These are phyloP conservation scores for Staphylotrichum tortipilum DNA, from an alignment of 495 filamentous ascomycete genomes.

Conservation along the genomic window DNA sequence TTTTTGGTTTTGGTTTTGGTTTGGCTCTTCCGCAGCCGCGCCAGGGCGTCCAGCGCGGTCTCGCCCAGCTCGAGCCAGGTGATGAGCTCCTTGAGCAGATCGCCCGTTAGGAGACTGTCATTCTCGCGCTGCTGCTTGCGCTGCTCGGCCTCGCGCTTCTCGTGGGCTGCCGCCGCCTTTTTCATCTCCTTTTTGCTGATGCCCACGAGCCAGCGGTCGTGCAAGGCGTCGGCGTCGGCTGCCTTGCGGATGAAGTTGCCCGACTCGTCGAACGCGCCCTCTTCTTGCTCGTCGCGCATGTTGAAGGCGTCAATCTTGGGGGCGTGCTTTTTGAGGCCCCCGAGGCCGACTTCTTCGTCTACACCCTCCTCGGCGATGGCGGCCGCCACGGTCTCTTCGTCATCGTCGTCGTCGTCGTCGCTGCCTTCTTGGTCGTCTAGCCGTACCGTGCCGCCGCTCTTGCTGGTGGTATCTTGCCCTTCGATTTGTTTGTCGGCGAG, in stretches of 20 bases:
- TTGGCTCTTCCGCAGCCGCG: slow-evolving; percentile 63
- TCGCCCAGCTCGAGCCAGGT: slow-evolving; percentile 68
- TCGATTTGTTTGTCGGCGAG: slow-evolving; percentile 69
- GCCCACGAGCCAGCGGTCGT: slow-evolving; percentile 89
- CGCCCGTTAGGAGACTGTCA: slow-evolving; percentile 65
- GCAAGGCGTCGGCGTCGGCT: slow-evolving; percentile 75
- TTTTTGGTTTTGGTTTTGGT: slow-evolving; percentile 50
- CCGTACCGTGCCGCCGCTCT: slow-evolving; percentile 58
- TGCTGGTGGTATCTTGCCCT: slow-evolving; percentile 70
- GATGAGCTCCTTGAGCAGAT: slow-evolving; percentile 66
- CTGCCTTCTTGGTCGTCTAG: slow-evolving; percentile 41
- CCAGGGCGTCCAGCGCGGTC: slow-evolving; percentile 81
- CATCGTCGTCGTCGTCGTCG: slow-evolving; percentile 60
- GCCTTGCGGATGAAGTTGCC: slow-evolving; percentile 93
- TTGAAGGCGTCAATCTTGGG: slow-evolving; percentile 97
- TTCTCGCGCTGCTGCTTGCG: slow-evolving; percentile 58
- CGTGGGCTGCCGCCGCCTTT: slow-evolving; percentile 75
- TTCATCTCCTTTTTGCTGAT: slow-evolving; percentile 89
- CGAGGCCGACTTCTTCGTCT: slow-evolving; percentile 82
- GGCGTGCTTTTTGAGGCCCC: slow-evolving; percentile 84
- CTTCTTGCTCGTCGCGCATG: slow-evolving; percentile 81
- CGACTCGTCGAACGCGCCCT: slow-evolving; percentile 79
- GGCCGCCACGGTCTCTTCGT: slow-evolving; percentile 58
- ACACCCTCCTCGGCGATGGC: slow-evolving; percentile 60
- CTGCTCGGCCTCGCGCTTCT: slow-evolving; percentile 71